These are phyloP conservation scores for Astragalus membranaceus DNA, from an alignment of 306 rosid species.

Conservation along the genomic window DNA sequence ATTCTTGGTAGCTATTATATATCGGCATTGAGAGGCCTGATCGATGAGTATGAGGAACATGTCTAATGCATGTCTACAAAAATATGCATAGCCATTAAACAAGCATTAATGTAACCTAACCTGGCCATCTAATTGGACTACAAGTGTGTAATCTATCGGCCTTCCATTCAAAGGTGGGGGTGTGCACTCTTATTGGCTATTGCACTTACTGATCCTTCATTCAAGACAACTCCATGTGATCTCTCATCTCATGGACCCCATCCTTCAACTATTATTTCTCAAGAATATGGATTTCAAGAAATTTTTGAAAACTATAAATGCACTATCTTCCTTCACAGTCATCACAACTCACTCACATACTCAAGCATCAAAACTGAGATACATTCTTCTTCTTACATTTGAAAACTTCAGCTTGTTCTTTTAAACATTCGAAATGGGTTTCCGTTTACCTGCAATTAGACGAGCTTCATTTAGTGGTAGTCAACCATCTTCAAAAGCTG, in stretches of 20 bases:
- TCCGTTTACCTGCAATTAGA: background rate
- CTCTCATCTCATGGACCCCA: background rate
- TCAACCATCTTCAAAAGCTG: background rate
- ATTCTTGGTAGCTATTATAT: background rate
- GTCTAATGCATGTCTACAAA: background rate
- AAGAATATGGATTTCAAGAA: background rate
- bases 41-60: background rate
- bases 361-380: background rate
- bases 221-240: slow-evolving; percentile 20
- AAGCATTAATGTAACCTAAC: no score
- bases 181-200: no score
- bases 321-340: background rate
- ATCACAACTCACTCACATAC: background rate
- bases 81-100: background rate
- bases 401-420: background rate
- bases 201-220: background rate
- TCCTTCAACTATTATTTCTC: background rate
- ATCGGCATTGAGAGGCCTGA: background rate
- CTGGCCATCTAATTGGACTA: no score
- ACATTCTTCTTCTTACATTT: background rate
- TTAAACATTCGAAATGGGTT: background rate
- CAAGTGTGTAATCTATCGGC: no score
- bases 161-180: no score
- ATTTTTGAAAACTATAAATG: background rate
- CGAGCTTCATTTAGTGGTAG: background rate